Conservation (phyloP, 768 basidiomycete species). For the Auriscalpium microsporum region DNA sequence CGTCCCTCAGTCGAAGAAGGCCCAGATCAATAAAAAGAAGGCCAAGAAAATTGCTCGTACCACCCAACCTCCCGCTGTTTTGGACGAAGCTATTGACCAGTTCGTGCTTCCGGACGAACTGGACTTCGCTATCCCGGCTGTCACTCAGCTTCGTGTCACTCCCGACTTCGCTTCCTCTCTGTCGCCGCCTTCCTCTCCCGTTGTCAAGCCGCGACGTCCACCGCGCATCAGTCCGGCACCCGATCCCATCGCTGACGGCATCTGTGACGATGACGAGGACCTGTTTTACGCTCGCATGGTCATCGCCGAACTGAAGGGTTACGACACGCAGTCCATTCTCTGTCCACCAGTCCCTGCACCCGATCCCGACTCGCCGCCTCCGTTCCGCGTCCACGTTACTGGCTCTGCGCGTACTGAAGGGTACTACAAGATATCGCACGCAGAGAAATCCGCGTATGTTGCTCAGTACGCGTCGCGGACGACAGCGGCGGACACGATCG, state of each 20-base stretch:
- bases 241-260: conserved; percentile 44
- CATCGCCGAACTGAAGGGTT: conserved; percentile 31
- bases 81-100: conserved; percentile 30
- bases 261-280: conserved; percentile 87
- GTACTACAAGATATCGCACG: conserved; percentile 89
- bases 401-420: conserved; percentile 92
- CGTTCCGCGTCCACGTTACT: conserved; percentile 70
- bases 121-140: conserved; percentile 40
- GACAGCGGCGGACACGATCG: conserved; percentile 31
- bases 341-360: conserved; percentile 19
- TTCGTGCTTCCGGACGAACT: conserved; percentile 43
- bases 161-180: conserved; percentile 41
- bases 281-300: conserved; percentile 67
- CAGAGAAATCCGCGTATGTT: conserved; percentile 87
- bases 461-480: conserved; percentile 74
- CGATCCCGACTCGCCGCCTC: conserved; percentile 33
- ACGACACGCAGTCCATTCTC: conserved; percentile 19
- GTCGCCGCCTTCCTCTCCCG: conserved; percentile 26
- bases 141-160: conserved; percentile 42
- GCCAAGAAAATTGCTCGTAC: conserved; percentile 33
- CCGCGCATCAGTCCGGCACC: conserved; percentile 38
- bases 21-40: conserved; percentile 26
- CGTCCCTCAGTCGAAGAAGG: conserved; percentile 3
- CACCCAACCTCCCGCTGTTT: conserved; percentile 7
- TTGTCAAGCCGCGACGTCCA: conserved; percentile 14